phyloP scores from a whole-genome alignment of 1,284 basidiomycete species.

The Ceratobasidium sp. region DNA sequence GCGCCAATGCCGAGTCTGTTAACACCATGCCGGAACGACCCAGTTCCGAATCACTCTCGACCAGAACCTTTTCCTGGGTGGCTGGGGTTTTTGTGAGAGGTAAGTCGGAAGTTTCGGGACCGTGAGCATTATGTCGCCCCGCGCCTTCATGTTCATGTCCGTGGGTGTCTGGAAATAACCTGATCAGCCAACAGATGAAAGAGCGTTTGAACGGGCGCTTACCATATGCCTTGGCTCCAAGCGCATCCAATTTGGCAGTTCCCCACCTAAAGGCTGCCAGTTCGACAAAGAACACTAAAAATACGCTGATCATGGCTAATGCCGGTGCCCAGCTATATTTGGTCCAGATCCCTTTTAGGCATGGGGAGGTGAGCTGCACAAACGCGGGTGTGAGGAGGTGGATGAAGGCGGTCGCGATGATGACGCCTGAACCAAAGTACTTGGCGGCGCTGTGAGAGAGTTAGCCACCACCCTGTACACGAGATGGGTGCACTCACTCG shows the following conservation, averaged over 20 bases:
- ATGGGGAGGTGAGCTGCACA: conserved; percentile 74
- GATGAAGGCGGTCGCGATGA: conserved; percentile 93
- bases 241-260: conserved; percentile 65
- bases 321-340: conserved; percentile 84
- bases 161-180: conserved; percentile 64
- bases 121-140: conserved; percentile 73
- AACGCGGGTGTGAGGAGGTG: conserved; percentile 84
- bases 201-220: conserved; percentile 8
- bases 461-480: conserved; percentile 49
- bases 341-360: conserved; percentile 77
- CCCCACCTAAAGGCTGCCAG: conserved; percentile 86
- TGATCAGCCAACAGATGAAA: conserved; percentile 28
- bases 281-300: conserved; percentile 86
- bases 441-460: conserved; percentile 77
- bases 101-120: conserved; percentile 63
- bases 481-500: conserved; percentile 66
- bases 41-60: conserved; percentile 29
- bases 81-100: conserved; percentile 6
- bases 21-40: conserved; percentile 30
- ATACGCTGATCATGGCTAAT: conserved; percentile 82
- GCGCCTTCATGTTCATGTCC: conserved; percentile 76
- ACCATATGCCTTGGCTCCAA: conserved; percentile 48
- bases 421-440: conserved; percentile 95
- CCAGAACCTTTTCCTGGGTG: conserved; percentile 10
- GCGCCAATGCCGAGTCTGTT: conserved; percentile 62